Evolutionary conservation across 1,284 basidiomycete genomes (phyloP).

Genomic region (Apiotrichum gracile): DNA sequence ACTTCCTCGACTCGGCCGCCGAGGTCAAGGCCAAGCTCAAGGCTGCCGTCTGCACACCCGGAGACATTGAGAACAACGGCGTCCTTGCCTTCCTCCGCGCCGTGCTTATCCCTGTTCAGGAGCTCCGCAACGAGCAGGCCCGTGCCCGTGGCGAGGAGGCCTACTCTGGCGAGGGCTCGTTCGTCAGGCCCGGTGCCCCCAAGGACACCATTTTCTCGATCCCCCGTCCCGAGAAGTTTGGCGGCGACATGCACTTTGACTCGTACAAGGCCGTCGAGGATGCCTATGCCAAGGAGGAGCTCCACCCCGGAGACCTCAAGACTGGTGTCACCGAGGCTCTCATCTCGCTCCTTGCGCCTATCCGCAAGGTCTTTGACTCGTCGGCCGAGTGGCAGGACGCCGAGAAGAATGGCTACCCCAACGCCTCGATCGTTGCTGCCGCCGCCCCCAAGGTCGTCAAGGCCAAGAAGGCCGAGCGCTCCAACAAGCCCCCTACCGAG

Average conservation of each 20-base stretch:
- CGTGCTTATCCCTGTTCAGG: constrained; percentile 82
- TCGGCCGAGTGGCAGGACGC: constrained; percentile 76
- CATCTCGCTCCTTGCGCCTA: constrained; percentile 70
- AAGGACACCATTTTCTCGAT: constrained; percentile 79
- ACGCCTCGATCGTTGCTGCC: constrained; percentile 47
- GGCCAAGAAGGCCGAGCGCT: constrained; percentile 15
- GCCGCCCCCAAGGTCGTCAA: constrained; percentile 26
- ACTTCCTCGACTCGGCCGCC: constrained; percentile 86
- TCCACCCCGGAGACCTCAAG: constrained; percentile 93
- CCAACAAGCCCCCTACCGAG: constrained; percentile 37
- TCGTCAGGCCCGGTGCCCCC: constrained; percentile 64
- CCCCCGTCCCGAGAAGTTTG: constrained; percentile 68
- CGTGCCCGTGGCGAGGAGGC: constrained; percentile 29
- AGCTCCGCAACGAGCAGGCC: constrained; percentile 60
- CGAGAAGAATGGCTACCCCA: constrained; percentile 78
- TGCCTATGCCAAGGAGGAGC: constrained; percentile 68
- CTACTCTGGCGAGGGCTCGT: constrained; percentile 50
- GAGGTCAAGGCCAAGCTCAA: constrained; percentile 85
- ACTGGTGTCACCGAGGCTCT: constrained; percentile 71
- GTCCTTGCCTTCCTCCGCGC: constrained; percentile 81
- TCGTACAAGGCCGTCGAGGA: constrained; percentile 63
- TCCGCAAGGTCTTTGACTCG: constrained; percentile 68
- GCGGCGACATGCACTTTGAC: constrained; percentile 73
- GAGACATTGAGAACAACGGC: constrained; percentile 85
- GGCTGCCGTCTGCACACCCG: constrained; percentile 87